Evolutionary conservation across 2,329 filamentous ascomycete genomes (phyloP).

Genomic region (Teratosphaeria epicoccoides): DNA sequence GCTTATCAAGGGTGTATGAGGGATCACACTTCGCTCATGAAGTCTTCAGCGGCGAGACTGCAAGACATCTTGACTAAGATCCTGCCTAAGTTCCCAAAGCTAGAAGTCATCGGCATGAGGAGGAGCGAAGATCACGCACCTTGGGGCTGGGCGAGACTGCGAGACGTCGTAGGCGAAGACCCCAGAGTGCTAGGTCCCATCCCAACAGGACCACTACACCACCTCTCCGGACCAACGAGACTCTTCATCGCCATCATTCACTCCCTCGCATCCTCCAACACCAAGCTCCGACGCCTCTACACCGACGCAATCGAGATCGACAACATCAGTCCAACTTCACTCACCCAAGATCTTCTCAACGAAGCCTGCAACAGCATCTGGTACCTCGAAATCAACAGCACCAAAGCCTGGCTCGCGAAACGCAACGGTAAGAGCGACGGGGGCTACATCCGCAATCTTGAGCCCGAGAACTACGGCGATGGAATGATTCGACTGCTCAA

Average conservation of each 20-base stretch:
- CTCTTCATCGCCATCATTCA: constrained; percentile 19
- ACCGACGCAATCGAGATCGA: constrained; percentile 25
- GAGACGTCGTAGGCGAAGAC: constrained; percentile 18
- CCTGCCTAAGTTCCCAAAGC: constrained; percentile 16
- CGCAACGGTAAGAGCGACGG: constrained; percentile 3
- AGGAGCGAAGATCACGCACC: constrained; percentile 20
- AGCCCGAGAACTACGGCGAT: constrained; percentile 6
- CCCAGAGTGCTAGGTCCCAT: constrained; percentile 19
- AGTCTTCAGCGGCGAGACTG: constrained; percentile 5
- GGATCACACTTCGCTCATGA: constrained; percentile 14
- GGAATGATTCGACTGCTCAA: constrained; percentile 15
- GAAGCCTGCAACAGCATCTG: constrained; percentile 15
- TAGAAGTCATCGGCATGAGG: constrained; percentile 23
- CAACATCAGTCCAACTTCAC: constrained; percentile 10
- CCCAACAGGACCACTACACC: constrained; percentile 8
- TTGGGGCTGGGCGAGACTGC: constrained; percentile 18
- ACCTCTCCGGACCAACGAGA: constrained; percentile 15
- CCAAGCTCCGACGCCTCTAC: constrained; percentile 19
- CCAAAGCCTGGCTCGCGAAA: constrained; percentile 12
- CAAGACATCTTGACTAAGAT: constrained; percentile 8
- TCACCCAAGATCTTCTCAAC: constrained; percentile 11
- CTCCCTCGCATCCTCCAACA: constrained; percentile 9
- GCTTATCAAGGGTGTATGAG: constrained; percentile 13
- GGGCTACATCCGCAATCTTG: not conserved
- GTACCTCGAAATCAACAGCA: constrained; percentile 22